Conservation (phyloP, 768 basidiomycete species). For the Ramaria rubella region DNA sequence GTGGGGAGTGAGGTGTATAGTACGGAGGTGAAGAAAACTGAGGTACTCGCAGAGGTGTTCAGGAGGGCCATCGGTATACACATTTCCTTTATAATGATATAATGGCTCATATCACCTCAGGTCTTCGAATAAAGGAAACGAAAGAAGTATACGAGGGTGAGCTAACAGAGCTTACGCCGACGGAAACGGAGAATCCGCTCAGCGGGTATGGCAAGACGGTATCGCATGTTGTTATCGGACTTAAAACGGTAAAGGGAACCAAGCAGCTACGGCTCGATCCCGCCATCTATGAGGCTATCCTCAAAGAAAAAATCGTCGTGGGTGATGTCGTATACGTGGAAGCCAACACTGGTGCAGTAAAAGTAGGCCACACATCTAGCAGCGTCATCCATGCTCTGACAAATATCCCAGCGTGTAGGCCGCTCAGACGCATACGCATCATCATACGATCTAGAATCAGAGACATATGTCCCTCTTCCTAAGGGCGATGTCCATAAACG, state of each 20-base stretch:
- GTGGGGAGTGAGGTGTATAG: slow-evolving; percentile 97
- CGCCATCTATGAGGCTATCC: slow-evolving; percentile 91
- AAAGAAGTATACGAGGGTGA: slow-evolving; percentile 99
- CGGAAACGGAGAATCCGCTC: slow-evolving; percentile 94
- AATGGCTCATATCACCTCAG: slow-evolving; percentile 33
- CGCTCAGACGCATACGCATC: slow-evolving; percentile 96
- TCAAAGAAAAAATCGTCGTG: slow-evolving; percentile 94
- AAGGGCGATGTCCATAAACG: slow-evolving; percentile 96
- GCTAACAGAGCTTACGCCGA: slow-evolving; percentile 93
- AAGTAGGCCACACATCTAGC: slow-evolving; percentile 43
- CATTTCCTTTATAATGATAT: slow-evolving; percentile 10
- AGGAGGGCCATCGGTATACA: slow-evolving; percentile 86
- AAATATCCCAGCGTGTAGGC: slow-evolving; percentile 68
- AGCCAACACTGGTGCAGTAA: slow-evolving; percentile 88
- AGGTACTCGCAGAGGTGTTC: slow-evolving; percentile 92
- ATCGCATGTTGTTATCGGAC: slow-evolving; percentile 92
- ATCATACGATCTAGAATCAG: slow-evolving; percentile 95
- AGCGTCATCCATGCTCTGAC: slow-evolving; percentile 4
- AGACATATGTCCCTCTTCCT: slow-evolving; percentile 95
- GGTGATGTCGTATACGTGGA: slow-evolving; percentile 98
- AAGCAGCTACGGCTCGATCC: slow-evolving; percentile 94
- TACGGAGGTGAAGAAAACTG: slow-evolving; percentile 98
- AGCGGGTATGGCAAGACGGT: slow-evolving; percentile 98
- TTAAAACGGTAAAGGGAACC: slow-evolving; percentile 90
- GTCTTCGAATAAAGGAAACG: slow-evolving; percentile 96